Base-by-base conservation (phyloP, 208 protist genomes). In the Crithidia bombi region DNA sequence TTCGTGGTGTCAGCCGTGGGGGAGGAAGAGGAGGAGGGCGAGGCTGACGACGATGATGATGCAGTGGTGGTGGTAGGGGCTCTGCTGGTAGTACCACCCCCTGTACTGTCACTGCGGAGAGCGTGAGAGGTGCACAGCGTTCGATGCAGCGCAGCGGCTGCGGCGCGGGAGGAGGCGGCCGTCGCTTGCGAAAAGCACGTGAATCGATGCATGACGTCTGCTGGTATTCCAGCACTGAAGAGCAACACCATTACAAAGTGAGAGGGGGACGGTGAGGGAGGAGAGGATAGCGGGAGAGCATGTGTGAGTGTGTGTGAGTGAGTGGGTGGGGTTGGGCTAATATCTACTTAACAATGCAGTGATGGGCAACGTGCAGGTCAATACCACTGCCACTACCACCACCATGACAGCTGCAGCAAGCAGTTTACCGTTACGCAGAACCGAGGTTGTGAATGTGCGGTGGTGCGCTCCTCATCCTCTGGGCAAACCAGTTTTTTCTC, bases 61-160 rank as follows among this genome's bases (percentile, higher is more conserved):
- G 50, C 4, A 15, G 50, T n/a, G 19, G 4, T n/a, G 33, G 25
- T 56, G 50, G 50, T 4, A 21, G 2, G 4, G 17, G 52, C 19
- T 6, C 33, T 23, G 52, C 33, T 23, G 19, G 52, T 14, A 3
- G 52, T 38, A 26, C 15, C 23, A 14, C 28, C 30, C 3, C 15
- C 4, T 12, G 19, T 35, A 32, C 26, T 26, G 41, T 12, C 17
- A 10, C 43, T 10, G 26, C 25, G 43, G 23, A 35, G 4, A 15
- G 23, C n/a, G 43, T 7, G 3, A 26, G 41, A 51, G 57, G 57
- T 35, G 57, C 41, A 64, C 17, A 64, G 38, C 26, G 57, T 10
- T 32, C 41, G 38, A 19, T 28, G 19, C 57, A 51, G 57, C 43
- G 12, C 57, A 4, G 39, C 28, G 5, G 28, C 2, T 9, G 43